Percentiles rank a stretch among this genome's conserved stretches.
Evolutionary conservation across 2,329 filamentous ascomycete species (phyloP).

Genomic region (Beauveria scarabaeidicola): DNA sequence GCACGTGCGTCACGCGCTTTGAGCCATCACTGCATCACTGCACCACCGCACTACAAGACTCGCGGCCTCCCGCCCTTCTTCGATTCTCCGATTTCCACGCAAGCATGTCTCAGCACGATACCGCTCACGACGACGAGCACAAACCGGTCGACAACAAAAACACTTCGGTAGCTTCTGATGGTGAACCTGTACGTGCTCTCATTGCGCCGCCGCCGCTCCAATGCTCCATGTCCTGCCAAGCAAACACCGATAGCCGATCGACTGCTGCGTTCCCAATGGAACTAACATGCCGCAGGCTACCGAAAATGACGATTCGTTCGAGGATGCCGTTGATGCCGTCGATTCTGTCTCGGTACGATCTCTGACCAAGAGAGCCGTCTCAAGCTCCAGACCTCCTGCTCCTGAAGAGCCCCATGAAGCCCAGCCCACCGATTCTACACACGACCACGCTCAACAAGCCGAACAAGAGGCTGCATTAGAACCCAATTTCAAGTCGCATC

Average conservation of each 20-base stretch:
- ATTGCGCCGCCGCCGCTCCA: background rate
- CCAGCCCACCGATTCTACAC: background rate
- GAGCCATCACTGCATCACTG: background rate
- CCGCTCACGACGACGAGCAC: slow-evolving; percentile 9
- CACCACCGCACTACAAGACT: background rate
- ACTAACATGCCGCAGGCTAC: slow-evolving; percentile 17
- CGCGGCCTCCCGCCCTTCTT: background rate
- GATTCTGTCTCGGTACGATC: slow-evolving; percentile 55
- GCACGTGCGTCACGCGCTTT: slow-evolving; percentile 5
- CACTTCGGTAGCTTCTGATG: background rate
- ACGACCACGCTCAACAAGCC: background rate
- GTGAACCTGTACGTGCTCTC: slow-evolving; percentile 1
- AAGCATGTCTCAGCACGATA: slow-evolving; percentile 16
- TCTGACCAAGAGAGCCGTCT: slow-evolving; percentile 41
- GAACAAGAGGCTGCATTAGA: background rate
- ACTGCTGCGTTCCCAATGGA: slow-evolving; percentile 11
- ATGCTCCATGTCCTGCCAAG: background rate
- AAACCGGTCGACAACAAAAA: background rate
- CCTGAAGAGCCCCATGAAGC: slow-evolving; percentile 11
- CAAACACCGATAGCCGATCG: background rate
- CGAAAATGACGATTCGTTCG: slow-evolving; percentile 47
- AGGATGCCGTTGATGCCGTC: slow-evolving; percentile 63
- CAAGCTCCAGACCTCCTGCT: slow-evolving; percentile 13
- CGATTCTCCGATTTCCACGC: background rate
- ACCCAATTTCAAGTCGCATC: slow-evolving; percentile 15